A percentile compares a stretch with the other conserved stretches of the same genome.
These are phyloP conservation scores for Ashbya aceris DNA, from an alignment of 1,139 yeast species.

Conservation along the genomic window DNA sequence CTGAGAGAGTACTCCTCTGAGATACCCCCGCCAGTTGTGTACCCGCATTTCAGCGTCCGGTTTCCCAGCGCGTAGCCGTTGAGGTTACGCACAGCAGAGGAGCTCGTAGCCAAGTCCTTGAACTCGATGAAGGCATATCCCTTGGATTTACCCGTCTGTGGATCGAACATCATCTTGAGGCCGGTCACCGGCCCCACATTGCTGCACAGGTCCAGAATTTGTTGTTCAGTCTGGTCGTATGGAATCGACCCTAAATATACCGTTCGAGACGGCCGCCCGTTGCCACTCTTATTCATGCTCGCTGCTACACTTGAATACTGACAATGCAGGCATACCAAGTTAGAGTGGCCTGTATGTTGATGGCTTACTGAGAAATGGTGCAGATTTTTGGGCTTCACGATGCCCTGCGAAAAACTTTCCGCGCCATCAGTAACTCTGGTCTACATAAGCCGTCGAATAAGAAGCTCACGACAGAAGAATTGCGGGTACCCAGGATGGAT, in stretches of 20 bases:
- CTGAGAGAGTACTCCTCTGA: constrained; percentile 5
- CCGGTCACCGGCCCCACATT: constrained; percentile 72
- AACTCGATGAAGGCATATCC: constrained; percentile 87
- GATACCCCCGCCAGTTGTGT: constrained; percentile 34
- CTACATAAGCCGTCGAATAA: too few species aligned
- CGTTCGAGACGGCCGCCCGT: constrained; percentile 32
- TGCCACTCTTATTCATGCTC: constrained; percentile 3
- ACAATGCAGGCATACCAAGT: too few species aligned
- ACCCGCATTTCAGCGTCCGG: constrained; percentile 64
- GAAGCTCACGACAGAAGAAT: background rate
- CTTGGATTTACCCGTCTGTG: constrained; percentile 81
- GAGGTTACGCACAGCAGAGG: constrained; percentile 82
- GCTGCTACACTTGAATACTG: background rate
- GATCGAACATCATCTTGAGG: constrained; percentile 72
- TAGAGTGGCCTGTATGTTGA: too few species aligned
- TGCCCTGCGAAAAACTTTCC: background rate
- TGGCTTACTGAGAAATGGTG: too few species aligned
- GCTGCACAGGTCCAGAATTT: constrained; percentile 41
- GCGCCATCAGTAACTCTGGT: background rate
- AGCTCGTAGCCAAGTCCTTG: constrained; percentile 69
- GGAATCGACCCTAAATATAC: constrained; percentile 62
- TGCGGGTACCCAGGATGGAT: constrained; percentile 42
- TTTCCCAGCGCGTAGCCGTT: constrained; percentile 73
- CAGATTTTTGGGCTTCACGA: too few species aligned
- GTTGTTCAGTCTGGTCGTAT: constrained; percentile 80